Evolutionary conservation across 1,139 yeast species (phyloP), one percentile per base, ranked within the genome.

Genomic region (Kodamaea anthophila): DNA sequence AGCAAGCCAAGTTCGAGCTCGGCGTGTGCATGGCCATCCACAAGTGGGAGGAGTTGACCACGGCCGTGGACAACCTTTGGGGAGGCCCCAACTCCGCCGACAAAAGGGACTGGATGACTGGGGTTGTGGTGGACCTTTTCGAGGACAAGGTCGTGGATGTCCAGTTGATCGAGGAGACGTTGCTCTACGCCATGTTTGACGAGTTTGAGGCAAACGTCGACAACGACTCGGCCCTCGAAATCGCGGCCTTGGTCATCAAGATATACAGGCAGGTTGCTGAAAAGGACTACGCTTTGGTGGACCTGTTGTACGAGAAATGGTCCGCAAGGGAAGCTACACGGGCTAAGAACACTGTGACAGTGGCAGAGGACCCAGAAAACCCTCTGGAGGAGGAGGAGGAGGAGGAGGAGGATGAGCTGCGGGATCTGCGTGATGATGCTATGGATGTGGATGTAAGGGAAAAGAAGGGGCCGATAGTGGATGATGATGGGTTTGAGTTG

Each of bases 21-120:
- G 97, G 96, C 7, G 91, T 85, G 1, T 81, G 96, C 28, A 82
- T 88, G 94, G 79, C 84, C 21, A 58, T 91, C 10, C 75, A 87
- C 55, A 70, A 73, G 39, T 91, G 98, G 98, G 94, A 86, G 38
- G 91, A 84, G 26, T 65, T 91, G 34, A 70, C 74, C 30, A 80
- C 85, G 1, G 98, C 98, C 0, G 98, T 93, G n/a, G 94, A 77
- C n/a, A 85, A 84, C 51, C 65, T 70, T 22, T 91, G 98, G 98
- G 99, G 98, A 36, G 99, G 98, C 2, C 76, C 94, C 10, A 84
- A 84, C 26, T 81, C 94, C 9, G 74, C 70, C 1, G 97, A 85
- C 28, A 91, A 91, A 55, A 71, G 99, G 29, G 47, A 43, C 33
- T 43, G 47, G 47, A 39, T 43, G 28, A 36, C 41, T n/a, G 47